Evolutionary conservation across 345 rosid genomes (phyloP), one percentile per base, ranked within the genome.

Genomic region (Eutrema heterophyllum): DNA sequence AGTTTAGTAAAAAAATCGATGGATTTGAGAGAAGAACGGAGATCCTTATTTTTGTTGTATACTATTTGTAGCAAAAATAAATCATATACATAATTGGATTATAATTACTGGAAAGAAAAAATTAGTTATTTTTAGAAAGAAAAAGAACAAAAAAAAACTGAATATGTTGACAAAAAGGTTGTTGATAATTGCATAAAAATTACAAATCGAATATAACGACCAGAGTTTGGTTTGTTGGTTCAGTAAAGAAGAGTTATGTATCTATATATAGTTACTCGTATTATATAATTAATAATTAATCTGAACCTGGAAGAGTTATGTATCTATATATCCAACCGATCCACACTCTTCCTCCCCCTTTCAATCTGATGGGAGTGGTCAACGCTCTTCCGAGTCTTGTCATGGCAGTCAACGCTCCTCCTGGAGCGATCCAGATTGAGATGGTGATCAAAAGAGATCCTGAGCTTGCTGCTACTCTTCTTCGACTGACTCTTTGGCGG

Each of bases 331-430:
- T n/a, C 88, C 86, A 86, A 84, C 84, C 94, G 86, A 62, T 95
- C 97, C 6, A 90, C 94, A 64, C 99, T 92, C 83, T 95, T 92
- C 68, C 97, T 75, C 7, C 75, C 97, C 70, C 83, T 87, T 64
- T 95, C 99, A 65, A 86, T 8, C 77, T 85, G 95, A 57, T 80
- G 83, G 0, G 57, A 35, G 11, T 59, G 62, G 49, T 95, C 99
- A 2, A 88, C 79, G 73, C 86, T 89, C 78, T 82, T 89, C 50
- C 97, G 76, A 7, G 87, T 86, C 81, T 91, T 94, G 71, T 91
- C 98, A 2, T 88, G 93, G 83, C 88, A 90, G 77, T 95, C 99
- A 64, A 92, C 88, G 65, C 99, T 95, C 70, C 91, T 88, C 70
- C 97, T 73, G 1, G 97, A 88, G 78, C 90, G 83, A 67, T 94